Conservation (phyloP, 768 basidiomycete species). For the Kondoa malvinella region DNA sequence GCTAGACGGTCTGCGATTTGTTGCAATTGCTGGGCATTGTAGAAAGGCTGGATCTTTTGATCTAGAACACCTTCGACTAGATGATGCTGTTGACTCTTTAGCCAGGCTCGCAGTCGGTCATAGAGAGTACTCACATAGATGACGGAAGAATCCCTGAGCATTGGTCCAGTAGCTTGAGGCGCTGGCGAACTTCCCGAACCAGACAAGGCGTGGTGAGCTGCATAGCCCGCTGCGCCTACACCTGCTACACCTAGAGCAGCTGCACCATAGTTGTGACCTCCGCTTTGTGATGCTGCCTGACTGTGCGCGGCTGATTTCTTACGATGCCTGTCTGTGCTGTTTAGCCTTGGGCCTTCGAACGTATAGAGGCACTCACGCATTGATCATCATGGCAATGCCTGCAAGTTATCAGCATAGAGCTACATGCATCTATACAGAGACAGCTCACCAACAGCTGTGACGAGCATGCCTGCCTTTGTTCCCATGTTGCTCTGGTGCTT, state of each 20-base stretch:
- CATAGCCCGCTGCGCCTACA: not conserved
- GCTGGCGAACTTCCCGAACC: not conserved
- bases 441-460: too few species aligned
- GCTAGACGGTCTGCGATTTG: not conserved
- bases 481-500: too few species aligned
- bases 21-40: not conserved
- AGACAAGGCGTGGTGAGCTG: not conserved
- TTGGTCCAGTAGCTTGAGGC: not conserved
- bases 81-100: not conserved
- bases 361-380: too few species aligned
- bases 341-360: too few species aligned
- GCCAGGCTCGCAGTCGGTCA: not conserved
- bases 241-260: not conserved
- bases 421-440: too few species aligned
- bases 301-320: too few species aligned
- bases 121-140: not conserved
- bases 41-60: not conserved
- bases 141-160: not conserved
- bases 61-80: not conserved
- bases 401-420: too few species aligned
- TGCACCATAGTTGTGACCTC: too few species aligned
- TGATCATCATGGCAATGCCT: too few species aligned
- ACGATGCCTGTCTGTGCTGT: too few species aligned
- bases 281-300: too few species aligned
- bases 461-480: too few species aligned